Conservation (phyloP, 345 rosid genomes). For the Carallia brachiata region DNA sequence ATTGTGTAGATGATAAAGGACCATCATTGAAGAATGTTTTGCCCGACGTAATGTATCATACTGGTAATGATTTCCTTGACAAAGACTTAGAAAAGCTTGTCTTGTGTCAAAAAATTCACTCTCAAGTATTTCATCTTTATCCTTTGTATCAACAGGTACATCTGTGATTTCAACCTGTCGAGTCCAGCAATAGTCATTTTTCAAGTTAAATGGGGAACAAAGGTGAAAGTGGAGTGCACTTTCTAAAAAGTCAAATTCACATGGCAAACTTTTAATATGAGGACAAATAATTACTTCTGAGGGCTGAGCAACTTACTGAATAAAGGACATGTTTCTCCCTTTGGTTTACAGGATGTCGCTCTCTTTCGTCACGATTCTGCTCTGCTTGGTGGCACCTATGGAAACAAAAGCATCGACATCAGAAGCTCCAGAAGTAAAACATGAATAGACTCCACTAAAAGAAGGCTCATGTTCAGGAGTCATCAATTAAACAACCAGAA, state of each 20-base stretch:
- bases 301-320: slow-evolving; percentile 52
- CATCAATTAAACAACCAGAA: no score
- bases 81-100: slow-evolving; percentile 96
- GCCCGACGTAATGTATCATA: slow-evolving; percentile 98
- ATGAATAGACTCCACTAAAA: no score
- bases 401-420: slow-evolving; percentile 23
- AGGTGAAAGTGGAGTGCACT: neutral
- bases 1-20: slow-evolving; percentile 96
- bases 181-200: slow-evolving; percentile 15
- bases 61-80: slow-evolving; percentile 99
- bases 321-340: slow-evolving; percentile 73
- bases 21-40: slow-evolving; percentile 99
- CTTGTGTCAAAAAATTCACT: slow-evolving; percentile 97
- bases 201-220: slow-evolving; percentile 14
- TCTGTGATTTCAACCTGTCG: slow-evolving; percentile 67
- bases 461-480: no score
- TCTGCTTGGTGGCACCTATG: slow-evolving; percentile 84
- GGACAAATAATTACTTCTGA: neutral
- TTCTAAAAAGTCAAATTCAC: no score
- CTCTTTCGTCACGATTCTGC: slow-evolving; percentile 82
- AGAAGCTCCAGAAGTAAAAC: neutral
- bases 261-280: neutral
- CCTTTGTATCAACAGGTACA: slow-evolving; percentile 78
- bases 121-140: slow-evolving; percentile 95
- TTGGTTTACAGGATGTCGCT: slow-evolving; percentile 73